Evolutionary conservation across 805 yeast genomes (phyloP).

Genomic region (Starmera quercuum): DNA sequence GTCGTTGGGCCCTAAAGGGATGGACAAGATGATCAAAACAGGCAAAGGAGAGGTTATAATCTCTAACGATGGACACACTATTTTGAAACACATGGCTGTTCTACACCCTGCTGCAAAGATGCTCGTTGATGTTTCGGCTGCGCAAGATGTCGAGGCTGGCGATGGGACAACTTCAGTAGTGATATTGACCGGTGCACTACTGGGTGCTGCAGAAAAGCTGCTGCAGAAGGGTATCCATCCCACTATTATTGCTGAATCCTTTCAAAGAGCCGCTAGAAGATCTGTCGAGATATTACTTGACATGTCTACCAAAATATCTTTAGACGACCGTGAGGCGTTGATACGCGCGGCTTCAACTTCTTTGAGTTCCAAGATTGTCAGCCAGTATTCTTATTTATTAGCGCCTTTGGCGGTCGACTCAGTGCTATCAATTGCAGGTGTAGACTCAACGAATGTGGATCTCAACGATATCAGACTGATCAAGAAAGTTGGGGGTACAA

Average conservation of each 20-base stretch:
- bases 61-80: conserved; percentile 98
- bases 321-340: conserved; percentile 74
- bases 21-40: conserved; percentile 98
- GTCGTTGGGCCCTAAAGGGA: conserved; percentile 96
- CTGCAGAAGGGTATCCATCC: conserved; percentile 93
- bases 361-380: conserved; percentile 87
- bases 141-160: conserved; percentile 99
- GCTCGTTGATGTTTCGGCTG: conserved; percentile 95
- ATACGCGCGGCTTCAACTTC: conserved; percentile 94
- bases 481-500: conserved; percentile 95
- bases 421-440: conserved; percentile 68
- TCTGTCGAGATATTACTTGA: conserved; percentile 75
- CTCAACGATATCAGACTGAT: conserved; percentile 80
- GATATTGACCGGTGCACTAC: conserved; percentile 85
- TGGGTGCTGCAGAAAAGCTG: conserved; percentile 91
- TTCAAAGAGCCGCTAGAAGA: conserved; percentile 76
- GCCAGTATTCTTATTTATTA: conserved; percentile 78
- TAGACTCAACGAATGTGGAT: conserved; percentile 64
- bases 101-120: conserved; percentile 98
- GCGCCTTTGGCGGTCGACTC: conserved; percentile 95
- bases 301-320: conserved; percentile 77
- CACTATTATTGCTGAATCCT: conserved; percentile 91
- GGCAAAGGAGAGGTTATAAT: conserved; percentile 88
- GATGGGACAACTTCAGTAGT: conserved; percentile 99
- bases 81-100: conserved; percentile 94